These are phyloP conservation scores for Calocybe cyanea DNA, from an alignment of 768 basidiomycete genomes.

Conservation along the genomic window DNA sequence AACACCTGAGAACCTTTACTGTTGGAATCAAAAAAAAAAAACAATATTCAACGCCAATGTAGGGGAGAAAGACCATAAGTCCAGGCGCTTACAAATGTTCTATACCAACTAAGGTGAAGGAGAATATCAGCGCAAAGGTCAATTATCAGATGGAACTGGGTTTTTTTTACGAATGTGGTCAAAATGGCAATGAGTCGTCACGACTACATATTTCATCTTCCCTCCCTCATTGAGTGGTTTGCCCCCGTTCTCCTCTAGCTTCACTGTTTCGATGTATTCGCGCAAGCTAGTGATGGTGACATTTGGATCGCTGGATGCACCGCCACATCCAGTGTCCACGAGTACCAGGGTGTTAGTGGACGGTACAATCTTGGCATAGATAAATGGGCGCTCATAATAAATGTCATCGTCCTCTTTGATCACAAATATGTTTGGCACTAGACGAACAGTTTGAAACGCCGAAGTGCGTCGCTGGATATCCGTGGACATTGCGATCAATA, in stretches of 20 bases:
- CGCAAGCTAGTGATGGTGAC: conserved; percentile 40
- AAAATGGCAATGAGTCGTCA: conserved; percentile 53
- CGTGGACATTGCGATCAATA: no score
- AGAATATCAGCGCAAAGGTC: neutral
- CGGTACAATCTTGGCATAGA: conserved; percentile 46
- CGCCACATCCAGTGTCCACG: conserved; percentile 55
- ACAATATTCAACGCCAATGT: no score
- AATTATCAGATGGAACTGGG: neutral
- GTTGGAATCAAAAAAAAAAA: no score
- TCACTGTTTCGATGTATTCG: conserved; percentile 45
- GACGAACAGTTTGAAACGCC: conserved; percentile 27
- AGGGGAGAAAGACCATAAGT: neutral
- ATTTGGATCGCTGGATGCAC: conserved; percentile 35
- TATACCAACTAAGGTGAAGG: conserved; percentile 35
- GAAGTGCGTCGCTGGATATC: conserved; percentile 2
- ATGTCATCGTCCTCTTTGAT: conserved; percentile 49
- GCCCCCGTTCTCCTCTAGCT: conserved; percentile 37
- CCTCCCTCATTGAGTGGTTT: conserved; percentile 41
- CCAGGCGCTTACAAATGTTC: conserved; percentile 40
- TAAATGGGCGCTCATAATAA: conserved; percentile 50
- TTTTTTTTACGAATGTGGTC: conserved; percentile 52
- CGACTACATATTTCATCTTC: conserved; percentile 41
- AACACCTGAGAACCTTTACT: conserved; percentile 43
- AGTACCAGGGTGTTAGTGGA: conserved; percentile 39
- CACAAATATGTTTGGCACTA: conserved; percentile 32